Percentiles rank a stretch among this genome's conserved stretches.
Conservation (phyloP, 768 basidiomycete genomes). For the Cystofilobasidium capitatum region DNA sequence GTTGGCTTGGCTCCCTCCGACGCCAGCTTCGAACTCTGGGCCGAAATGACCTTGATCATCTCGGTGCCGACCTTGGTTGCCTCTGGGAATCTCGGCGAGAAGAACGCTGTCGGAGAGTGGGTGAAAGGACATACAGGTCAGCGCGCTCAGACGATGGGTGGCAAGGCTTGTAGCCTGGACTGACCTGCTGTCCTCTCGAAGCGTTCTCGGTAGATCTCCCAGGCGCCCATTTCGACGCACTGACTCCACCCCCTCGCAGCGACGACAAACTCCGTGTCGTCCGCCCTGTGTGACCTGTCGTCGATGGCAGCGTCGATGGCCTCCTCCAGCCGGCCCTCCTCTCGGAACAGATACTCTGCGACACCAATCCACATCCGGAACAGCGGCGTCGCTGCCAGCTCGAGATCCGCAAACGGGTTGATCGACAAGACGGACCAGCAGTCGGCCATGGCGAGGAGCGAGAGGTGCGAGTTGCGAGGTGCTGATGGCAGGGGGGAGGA, state of each 20-base stretch:
- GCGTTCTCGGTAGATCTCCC: slow-evolving; percentile 71
- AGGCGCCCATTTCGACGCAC: slow-evolving; percentile 82
- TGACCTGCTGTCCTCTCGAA: slow-evolving; percentile 60
- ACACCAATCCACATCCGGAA: slow-evolving; percentile 96
- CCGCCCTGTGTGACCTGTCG: slow-evolving; percentile 68
- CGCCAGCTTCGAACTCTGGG: not conserved
- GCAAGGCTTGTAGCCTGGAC: slow-evolving; percentile 17
- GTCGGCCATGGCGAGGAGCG: slow-evolving; percentile 95
- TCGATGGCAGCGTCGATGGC: slow-evolving; percentile 66
- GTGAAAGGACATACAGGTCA: not conserved
- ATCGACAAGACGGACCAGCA: slow-evolving; percentile 85
- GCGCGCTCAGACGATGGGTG: not conserved
- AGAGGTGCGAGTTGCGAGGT: slow-evolving; percentile 77
- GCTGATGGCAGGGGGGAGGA: slow-evolving; percentile 27
- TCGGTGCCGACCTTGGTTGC: slow-evolving; percentile 67
- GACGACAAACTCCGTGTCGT: slow-evolving; percentile 89
- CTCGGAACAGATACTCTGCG: slow-evolving; percentile 86
- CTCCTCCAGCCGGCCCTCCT: slow-evolving; percentile 50
- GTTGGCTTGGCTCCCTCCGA: no score
- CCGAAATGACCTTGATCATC: slow-evolving; percentile 73
- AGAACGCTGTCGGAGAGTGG: slow-evolving; percentile 49
- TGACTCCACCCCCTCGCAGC: slow-evolving; percentile 94
- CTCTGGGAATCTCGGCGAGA: slow-evolving; percentile 77
- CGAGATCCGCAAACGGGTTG: slow-evolving; percentile 80
- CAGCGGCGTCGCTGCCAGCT: slow-evolving; percentile 87